These are phyloP conservation scores for Scedosporium apiospermum DNA, from an alignment of 2,329 filamentous ascomycete species.

Conservation along the genomic window DNA sequence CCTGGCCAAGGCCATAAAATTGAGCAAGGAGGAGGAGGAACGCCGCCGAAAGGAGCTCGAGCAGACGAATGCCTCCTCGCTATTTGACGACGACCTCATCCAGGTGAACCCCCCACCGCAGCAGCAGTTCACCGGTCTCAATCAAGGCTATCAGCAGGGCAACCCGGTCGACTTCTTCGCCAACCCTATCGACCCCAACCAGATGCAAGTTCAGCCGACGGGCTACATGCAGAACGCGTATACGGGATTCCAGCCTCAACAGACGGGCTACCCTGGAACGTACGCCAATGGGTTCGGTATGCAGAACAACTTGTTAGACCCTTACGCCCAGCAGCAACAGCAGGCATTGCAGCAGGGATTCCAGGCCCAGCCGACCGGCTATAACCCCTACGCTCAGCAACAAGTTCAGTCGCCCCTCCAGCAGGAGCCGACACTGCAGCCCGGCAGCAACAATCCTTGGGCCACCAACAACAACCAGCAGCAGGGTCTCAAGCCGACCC, in stretches of 20 bases:
- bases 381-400: slow-evolving; percentile 39
- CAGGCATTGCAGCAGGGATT: slow-evolving; percentile 37
- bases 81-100: slow-evolving; percentile 75
- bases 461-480: slow-evolving; percentile 51
- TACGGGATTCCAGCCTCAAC: slow-evolving; percentile 39
- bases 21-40: slow-evolving; percentile 93
- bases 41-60: slow-evolving; percentile 78
- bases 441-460: slow-evolving; percentile 94
- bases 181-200: slow-evolving; percentile 76
- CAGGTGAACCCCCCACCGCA: slow-evolving; percentile 39
- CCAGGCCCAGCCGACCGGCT: slow-evolving; percentile 43
- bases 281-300: slow-evolving; percentile 59
- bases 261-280: slow-evolving; percentile 43
- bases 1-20: slow-evolving; percentile 84
- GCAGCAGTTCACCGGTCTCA: slow-evolving; percentile 78
- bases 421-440: slow-evolving; percentile 54
- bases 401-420: slow-evolving; percentile 29
- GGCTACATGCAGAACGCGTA: slow-evolving; percentile 55
- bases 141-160: slow-evolving; percentile 96
- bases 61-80: slow-evolving; percentile 61
- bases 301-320: slow-evolving; percentile 59
- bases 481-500: slow-evolving; percentile 65
- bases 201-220: slow-evolving; percentile 69
- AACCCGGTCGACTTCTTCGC: slow-evolving; percentile 95
- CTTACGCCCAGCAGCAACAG: slow-evolving; percentile 48